Base-by-base conservation (phyloP, 1,139 yeast species). In the Scheffersomyces insectosa region DNA sequence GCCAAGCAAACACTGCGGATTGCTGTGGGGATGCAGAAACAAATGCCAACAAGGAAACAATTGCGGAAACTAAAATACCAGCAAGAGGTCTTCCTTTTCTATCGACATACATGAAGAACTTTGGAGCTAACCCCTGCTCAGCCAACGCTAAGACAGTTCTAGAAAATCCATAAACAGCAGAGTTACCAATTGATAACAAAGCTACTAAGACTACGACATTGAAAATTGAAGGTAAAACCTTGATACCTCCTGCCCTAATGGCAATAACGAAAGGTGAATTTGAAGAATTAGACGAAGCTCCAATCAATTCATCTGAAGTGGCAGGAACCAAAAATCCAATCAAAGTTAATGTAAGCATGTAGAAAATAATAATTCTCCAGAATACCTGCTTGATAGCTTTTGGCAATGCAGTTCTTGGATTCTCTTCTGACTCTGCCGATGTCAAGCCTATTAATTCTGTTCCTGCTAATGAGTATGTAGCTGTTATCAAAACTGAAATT, bases 251-350 rank as follows among this genome's bases (percentile, higher is more conserved):
- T 39, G 69, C 66, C 42, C 71, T 69, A 42, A 80, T 71, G n/a
- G 84, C 83, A 52, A 80, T 72, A 8, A 81, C 82, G 61, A 80
- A 78, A 20, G 85, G 85, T 9, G 84, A 75, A 3, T 75, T 72
- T 30, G 72, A 62, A 2, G 69, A 66, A 28, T 58, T 58, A 14
- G 59, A 37, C 3, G 52, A 35, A 5, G 42, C 42, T 6, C 65
- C 47, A 11, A 49, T 34, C 37, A 55, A 47, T 4, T 45, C 42
- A 6, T 36, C 28, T 9, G 44, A 39, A 37, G 49, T 39, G n/a
- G 52, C 59, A 2, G 76, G 71, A 3, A 73, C 77, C 49, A 72
- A 60, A 50, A 72, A 68, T 2, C 75, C 75, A 28, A 73, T 58
- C 47, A 72, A 64, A 3, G 72, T 68, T 37, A 72, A 64, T 3